These are phyloP conservation scores for Xylariales sp. DNA, from an alignment of 2,329 filamentous ascomycete genomes.

Conservation along the genomic window DNA sequence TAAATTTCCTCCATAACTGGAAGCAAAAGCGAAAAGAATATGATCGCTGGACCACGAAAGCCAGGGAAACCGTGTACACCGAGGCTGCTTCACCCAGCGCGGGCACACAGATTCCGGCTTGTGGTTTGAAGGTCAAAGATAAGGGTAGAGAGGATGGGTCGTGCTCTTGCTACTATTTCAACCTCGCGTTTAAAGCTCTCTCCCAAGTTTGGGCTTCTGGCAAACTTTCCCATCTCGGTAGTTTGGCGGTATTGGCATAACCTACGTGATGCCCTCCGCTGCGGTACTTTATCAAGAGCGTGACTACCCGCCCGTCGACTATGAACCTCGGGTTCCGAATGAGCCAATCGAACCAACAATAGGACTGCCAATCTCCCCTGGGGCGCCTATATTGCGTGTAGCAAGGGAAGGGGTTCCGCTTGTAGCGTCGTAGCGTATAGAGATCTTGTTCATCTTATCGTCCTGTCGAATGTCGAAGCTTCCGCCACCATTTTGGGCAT, in stretches of 20 bases:
- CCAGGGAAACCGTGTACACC: slow-evolving; percentile 1
- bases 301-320: too few species aligned
- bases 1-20: background rate
- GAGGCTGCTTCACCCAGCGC: slow-evolving; percentile 11
- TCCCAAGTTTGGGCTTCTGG: too few species aligned
- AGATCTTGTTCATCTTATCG: slow-evolving; percentile 29
- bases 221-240: too few species aligned
- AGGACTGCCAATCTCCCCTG: slow-evolving; percentile 69
- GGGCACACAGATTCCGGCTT: background rate
- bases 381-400: slow-evolving; percentile 47
- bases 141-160: background rate
- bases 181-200: too few species aligned
- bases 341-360: slow-evolving; percentile 17
- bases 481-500: slow-evolving; percentile 81
- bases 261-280: too few species aligned
- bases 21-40: background rate
- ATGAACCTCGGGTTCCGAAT: slow-evolving; percentile 2
- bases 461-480: slow-evolving; percentile 67
- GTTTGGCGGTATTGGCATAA: too few species aligned
- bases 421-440: slow-evolving; percentile 54
- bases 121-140: background rate
- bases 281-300: too few species aligned
- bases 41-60: background rate
- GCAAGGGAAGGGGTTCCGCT: slow-evolving; percentile 34
- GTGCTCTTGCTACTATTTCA: too few species aligned